Conservation (phyloP, 1,139 yeast species). For the Sugiyamaella xylanicola region DNA sequence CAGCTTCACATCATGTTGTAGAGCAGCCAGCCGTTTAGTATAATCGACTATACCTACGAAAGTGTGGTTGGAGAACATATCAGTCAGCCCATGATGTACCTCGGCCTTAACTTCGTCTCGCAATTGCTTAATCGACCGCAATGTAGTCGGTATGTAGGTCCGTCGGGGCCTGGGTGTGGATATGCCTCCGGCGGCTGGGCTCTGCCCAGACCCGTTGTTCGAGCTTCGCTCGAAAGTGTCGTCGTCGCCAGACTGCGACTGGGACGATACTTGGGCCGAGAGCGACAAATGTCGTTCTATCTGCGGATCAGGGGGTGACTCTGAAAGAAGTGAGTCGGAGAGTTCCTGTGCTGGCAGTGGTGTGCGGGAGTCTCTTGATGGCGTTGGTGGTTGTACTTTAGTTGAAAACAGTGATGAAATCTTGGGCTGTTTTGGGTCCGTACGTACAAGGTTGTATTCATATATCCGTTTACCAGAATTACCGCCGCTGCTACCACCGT, state of each 20-base stretch:
- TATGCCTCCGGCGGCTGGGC: slow-evolving; percentile 4
- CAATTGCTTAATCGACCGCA: slow-evolving; percentile 51
- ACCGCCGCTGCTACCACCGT: not conserved
- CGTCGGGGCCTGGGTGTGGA: not conserved
- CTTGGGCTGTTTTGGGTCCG: slow-evolving; percentile 69
- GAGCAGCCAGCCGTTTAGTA: slow-evolving; percentile 65
- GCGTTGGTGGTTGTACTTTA: not conserved
- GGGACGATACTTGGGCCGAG: too few species aligned
- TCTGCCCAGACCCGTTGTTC: slow-evolving; percentile 4
- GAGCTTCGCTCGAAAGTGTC: not conserved
- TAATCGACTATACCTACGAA: slow-evolving; percentile 85
- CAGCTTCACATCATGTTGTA: slow-evolving; percentile 79
- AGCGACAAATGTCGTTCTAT: too few species aligned
- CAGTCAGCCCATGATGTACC: slow-evolving; percentile 60
- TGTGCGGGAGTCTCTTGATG: not conserved
- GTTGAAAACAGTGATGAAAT: slow-evolving; percentile 49
- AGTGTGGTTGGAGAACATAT: slow-evolving; percentile 66
- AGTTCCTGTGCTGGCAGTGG: not conserved
- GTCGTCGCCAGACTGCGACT: not conserved
- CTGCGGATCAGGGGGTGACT: not conserved
- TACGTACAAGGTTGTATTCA: slow-evolving; percentile 51
- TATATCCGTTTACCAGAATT: slow-evolving; percentile 32
- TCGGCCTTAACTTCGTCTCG: slow-evolving; percentile 52
- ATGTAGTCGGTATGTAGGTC: slow-evolving; percentile 24
- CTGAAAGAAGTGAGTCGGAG: not conserved